Percentiles rank a stretch among this genome's conserved stretches.
phyloP scores from a whole-genome alignment of 495 filamentous ascomycete species.

The Sphaerosporella brunnea region DNA sequence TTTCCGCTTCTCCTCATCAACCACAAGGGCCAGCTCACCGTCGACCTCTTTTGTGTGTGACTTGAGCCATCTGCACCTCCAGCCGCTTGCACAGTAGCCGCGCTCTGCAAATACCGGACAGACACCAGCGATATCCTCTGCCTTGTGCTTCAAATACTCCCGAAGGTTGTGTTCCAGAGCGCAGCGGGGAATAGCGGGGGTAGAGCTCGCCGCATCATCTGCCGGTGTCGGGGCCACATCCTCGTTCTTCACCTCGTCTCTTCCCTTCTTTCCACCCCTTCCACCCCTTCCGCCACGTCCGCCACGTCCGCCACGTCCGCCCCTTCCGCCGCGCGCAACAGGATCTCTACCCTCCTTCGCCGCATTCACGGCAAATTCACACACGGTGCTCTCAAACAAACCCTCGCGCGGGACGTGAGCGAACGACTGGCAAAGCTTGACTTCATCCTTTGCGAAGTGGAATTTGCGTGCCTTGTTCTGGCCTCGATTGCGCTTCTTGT shows the following conservation, averaged over 20 bases:
- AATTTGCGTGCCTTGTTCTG: slow-evolving; percentile 82
- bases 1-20: slow-evolving; percentile 31
- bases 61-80: slow-evolving; percentile 77
- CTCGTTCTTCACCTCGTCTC: slow-evolving; percentile 13
- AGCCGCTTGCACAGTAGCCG: slow-evolving; percentile 61
- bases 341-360: slow-evolving; percentile 6
- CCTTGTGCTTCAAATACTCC: slow-evolving; percentile 65
- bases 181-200: slow-evolving; percentile 28
- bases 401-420: slow-evolving; percentile 42
- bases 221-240: slow-evolving; percentile 29
- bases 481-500: slow-evolving; percentile 51
- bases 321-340: background rate
- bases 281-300: background rate
- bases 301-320: slow-evolving; percentile 10
- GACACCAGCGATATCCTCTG: slow-evolving; percentile 53
- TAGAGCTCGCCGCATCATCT: background rate
- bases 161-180: slow-evolving; percentile 74
- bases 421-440: slow-evolving; percentile 59
- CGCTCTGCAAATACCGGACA: slow-evolving; percentile 65
- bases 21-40: slow-evolving; percentile 52
- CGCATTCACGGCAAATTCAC: slow-evolving; percentile 14
- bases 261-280: slow-evolving; percentile 5
- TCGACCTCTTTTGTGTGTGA: slow-evolving; percentile 56
- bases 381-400: slow-evolving; percentile 14
- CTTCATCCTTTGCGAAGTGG: slow-evolving; percentile 56